Conservation (phyloP, 176 grass and related monocot species). For the Neostapfia colusana region DNA sequence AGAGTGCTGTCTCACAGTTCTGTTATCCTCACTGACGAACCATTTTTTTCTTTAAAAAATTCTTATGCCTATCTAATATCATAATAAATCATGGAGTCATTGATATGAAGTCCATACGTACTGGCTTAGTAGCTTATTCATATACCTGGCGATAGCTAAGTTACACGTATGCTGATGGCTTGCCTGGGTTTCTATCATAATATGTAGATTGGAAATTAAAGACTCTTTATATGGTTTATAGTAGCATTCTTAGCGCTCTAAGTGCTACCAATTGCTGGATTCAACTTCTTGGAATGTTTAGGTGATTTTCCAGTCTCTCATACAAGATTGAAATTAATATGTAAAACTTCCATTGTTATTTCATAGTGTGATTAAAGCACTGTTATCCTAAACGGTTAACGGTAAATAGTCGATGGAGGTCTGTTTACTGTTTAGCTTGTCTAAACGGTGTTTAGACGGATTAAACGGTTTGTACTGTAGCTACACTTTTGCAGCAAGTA, state of each 20-base stretch:
- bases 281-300: background rate
- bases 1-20: too few relatives aligned
- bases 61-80: background rate
- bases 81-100: background rate
- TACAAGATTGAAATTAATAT: slow-evolving; percentile 6
- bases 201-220: background rate
- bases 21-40: background rate
- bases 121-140: background rate
- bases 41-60: slow-evolving; percentile 7
- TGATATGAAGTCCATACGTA: background rate
- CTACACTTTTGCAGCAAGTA: too few relatives aligned
- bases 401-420: too few relatives aligned
- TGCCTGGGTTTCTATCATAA: too few relatives aligned
- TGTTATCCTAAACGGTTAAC: too few relatives aligned
- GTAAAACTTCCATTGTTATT: background rate
- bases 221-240: background rate
- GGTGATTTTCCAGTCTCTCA: background rate
- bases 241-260: too few relatives aligned
- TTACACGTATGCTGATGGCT: background rate
- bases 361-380: too few relatives aligned
- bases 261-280: background rate
- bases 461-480: too few relatives aligned
- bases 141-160: background rate
- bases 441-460: too few relatives aligned
- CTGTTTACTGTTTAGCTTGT: too few relatives aligned